Base-by-base conservation (phyloP, 2,329 filamentous ascomycete genomes). In the Monascus ruber region DNA sequence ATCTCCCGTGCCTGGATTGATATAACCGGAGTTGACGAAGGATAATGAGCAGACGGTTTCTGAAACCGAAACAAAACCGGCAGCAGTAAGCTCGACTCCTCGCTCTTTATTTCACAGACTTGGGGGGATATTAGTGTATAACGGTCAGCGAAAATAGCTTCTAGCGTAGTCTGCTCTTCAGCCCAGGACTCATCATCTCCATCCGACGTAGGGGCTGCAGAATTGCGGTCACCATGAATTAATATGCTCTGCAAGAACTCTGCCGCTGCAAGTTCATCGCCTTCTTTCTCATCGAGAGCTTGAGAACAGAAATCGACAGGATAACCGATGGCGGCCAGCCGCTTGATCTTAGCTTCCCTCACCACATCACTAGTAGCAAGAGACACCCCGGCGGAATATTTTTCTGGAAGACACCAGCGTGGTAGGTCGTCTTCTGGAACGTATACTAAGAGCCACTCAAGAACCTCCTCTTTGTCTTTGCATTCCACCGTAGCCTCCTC, bases 381-480 rank as follows among this genome's bases (percentile, higher is more conserved):
- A 34, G 81, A 86, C 25, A 96, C 81, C 24, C 91, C 91, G 26
- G 88, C 89, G 7, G 84, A 80, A 59, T 98, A 98, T 44, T 81
- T 84, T 62, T 93, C 88, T 0, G 91, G 91, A 33, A 98, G 68
- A 50, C 85, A 85, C 87, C 89, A 96, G 5, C 76, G 71, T 1
- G 91, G 91, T n/a, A 96, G 68, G 53, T 96, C 91, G 56, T 98
- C 91, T 57, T 98, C 91, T 1, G 91, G 91, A 2, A 98, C 87
- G 62, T 98, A 89, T 37, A 96, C 88, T 36, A 98, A 73, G 10
- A 98, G 73, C 91, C 91, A 98, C 59, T 96, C 89, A 2, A 98
- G 72, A 10, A 86, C 81, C 63, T 98, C 91, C 58, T 95, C 88
- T 26, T 83, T 75, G 57, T 94, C 87, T 60, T 89, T 93, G 66